Conservation (phyloP, 2,329 filamentous ascomycete species). For the Colletotrichum paranaense region DNA sequence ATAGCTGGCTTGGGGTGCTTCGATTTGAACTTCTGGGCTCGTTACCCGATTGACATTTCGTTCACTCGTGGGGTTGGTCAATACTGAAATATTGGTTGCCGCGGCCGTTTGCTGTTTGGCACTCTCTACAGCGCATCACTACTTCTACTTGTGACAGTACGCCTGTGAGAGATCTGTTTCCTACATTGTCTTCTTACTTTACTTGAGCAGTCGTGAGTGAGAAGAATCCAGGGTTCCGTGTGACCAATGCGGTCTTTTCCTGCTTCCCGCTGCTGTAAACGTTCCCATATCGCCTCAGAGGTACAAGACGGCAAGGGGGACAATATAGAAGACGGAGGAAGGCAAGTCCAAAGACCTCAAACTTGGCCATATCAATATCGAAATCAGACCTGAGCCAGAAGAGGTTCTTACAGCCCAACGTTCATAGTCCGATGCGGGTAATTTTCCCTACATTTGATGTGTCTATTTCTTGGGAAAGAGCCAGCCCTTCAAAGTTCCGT, state of each 20-base stretch:
- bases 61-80: background rate
- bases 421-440: background rate
- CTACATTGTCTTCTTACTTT: background rate
- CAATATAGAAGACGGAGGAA: too few relatives aligned
- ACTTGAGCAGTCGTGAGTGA: background rate
- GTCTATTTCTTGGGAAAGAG: background rate
- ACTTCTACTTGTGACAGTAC: too few relatives aligned
- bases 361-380: too few relatives aligned
- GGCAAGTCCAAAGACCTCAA: too few relatives aligned
- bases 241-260: background rate
- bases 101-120: background rate
- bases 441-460: background rate
- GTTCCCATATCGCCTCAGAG: too few relatives aligned
- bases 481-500: background rate
- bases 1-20: background rate
- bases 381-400: background rate
- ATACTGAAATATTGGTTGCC: background rate
- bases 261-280: too few relatives aligned
- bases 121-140: background rate
- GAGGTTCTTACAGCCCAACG: background rate
- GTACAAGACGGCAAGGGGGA: too few relatives aligned
- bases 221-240: background rate
- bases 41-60: background rate
- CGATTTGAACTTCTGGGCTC: background rate
- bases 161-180: background rate